Conservation (phyloP, 345 rosid species). For the Ailanthus altissimus region DNA sequence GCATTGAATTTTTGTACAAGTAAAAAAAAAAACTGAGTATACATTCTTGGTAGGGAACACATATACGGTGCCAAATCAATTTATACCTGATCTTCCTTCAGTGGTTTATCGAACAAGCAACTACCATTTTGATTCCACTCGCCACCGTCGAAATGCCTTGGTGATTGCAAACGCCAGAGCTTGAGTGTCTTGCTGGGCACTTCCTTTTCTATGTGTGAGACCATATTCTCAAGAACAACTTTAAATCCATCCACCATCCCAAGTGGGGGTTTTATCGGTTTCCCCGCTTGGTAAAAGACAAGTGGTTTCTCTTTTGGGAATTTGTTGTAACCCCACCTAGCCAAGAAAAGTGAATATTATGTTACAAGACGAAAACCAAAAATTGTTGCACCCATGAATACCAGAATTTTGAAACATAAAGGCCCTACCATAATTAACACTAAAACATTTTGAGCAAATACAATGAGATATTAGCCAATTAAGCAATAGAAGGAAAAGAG, state of each 20-base stretch:
- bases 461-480: neutral
- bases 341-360: conserved; percentile 10
- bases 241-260: conserved; percentile 69
- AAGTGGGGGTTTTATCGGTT: conserved; percentile 70
- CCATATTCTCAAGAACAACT: conserved; percentile 75
- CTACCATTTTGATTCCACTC: conserved; percentile 97
- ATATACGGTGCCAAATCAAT: conserved; percentile 4
- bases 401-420: neutral
- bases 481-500: conserved; percentile 8
- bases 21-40: neutral
- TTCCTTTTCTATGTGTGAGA: conserved; percentile 55
- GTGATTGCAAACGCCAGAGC: conserved; percentile 95
- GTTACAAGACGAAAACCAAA: neutral
- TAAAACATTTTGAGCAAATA: conserved; percentile 4
- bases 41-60: neutral
- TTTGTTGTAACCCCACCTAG: conserved; percentile 93
- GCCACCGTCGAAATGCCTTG: conserved; percentile 86
- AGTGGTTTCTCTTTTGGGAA: conserved; percentile 89
- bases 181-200: conserved; percentile 64
- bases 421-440: neutral
- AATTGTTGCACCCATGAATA: neutral
- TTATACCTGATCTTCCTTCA: conserved; percentile 63
- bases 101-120: conserved; percentile 77
- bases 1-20: neutral
- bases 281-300: conserved; percentile 67